A percentile compares a stretch with the other conserved stretches of the same genome.
Conservation (phyloP, 2,329 filamentous ascomycete species). For the Neopestalotiopsis clavispora region DNA sequence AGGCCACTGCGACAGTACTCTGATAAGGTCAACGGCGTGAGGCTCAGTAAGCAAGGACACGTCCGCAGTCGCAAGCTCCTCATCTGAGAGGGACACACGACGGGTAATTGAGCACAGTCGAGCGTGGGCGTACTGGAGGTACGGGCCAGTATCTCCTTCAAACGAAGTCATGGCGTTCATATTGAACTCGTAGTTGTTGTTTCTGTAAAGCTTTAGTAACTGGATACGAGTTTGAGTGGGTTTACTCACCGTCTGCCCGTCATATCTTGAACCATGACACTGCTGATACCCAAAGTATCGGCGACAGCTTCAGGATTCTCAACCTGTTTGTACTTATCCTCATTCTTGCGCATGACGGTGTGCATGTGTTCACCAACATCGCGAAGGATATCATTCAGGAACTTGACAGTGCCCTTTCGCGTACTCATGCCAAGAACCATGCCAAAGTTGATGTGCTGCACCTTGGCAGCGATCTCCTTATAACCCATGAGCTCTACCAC, state of each 20-base stretch:
- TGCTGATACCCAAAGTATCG: constrained; percentile 88
- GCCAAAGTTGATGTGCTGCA: constrained; percentile 78
- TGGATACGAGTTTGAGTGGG: background rate
- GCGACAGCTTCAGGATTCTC: constrained; percentile 81
- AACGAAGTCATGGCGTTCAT: constrained; percentile 75
- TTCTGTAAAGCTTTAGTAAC: constrained; percentile 35
- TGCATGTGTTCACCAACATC: constrained; percentile 96
- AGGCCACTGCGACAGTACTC: constrained; percentile 82
- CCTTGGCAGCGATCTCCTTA: constrained; percentile 69
- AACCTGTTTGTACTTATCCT: constrained; percentile 88
- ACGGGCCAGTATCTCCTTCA: constrained; percentile 75
- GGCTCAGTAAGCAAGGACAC: constrained; percentile 64
- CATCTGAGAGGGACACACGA: constrained; percentile 33
- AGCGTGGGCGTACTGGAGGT: constrained; percentile 74
- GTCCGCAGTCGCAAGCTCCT: constrained; percentile 55
- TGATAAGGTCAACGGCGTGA: constrained; percentile 65
- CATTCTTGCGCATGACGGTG: constrained; percentile 92
- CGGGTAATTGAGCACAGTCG: constrained; percentile 57
- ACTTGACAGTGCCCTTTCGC: constrained; percentile 69
- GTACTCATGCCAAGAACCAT: constrained; percentile 74
- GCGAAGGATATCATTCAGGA: constrained; percentile 68
- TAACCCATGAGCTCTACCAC: constrained; percentile 75
- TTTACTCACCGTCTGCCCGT: constrained; percentile 78
- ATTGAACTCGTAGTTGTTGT: constrained; percentile 65
- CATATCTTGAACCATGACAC: constrained; percentile 99